phyloP scores from a whole-genome alignment of 2,329 filamentous ascomycete genomes.

The Metarhizium rileyi region DNA sequence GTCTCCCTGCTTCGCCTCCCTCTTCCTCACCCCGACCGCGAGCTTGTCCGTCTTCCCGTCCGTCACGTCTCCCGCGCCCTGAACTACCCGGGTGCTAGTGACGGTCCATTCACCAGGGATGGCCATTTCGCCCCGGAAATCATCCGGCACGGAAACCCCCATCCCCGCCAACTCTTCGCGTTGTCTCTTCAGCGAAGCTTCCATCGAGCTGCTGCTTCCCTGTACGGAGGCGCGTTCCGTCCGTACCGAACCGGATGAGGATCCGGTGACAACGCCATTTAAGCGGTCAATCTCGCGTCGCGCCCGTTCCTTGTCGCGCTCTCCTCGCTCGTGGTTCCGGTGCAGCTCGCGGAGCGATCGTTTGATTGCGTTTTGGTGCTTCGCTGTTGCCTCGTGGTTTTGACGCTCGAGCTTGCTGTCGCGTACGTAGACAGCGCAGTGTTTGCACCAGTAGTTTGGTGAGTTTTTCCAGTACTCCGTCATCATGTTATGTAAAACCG shows the following conservation, averaged over 20 bases:
- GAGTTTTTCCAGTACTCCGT: conserved; percentile 99
- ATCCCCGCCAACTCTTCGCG: conserved; percentile 79
- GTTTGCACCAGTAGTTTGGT: conserved; percentile 96
- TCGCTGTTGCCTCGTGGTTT: conserved; percentile 80
- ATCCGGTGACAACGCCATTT: conserved; percentile 57
- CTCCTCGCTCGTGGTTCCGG: conserved; percentile 69
- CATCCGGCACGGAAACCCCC: conserved; percentile 75
- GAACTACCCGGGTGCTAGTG: conserved; percentile 51
- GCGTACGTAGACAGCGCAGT: conserved; percentile 81
- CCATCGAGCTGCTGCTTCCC: conserved; percentile 6
- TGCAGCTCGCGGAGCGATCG: conserved; percentile 85
- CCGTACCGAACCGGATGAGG: not conserved
- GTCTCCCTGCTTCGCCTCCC: conserved; percentile 49
- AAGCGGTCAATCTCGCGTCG: conserved; percentile 78
- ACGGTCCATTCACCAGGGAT: conserved; percentile 84
- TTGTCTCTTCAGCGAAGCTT: conserved; percentile 69
- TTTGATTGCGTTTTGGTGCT: conserved; percentile 78
- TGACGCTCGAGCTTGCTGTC: conserved; percentile 84
- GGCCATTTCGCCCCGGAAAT: conserved; percentile 70
- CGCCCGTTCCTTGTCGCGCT: conserved; percentile 72
- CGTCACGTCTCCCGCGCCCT: conserved; percentile 27
- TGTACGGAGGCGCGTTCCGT: not conserved
- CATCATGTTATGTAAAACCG: conserved; percentile 53
- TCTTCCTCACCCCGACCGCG: conserved; percentile 50
- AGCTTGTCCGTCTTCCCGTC: conserved; percentile 28